phyloP scores from a whole-genome alignment of 805 yeast genomes.

The Millerago galiae region DNA sequence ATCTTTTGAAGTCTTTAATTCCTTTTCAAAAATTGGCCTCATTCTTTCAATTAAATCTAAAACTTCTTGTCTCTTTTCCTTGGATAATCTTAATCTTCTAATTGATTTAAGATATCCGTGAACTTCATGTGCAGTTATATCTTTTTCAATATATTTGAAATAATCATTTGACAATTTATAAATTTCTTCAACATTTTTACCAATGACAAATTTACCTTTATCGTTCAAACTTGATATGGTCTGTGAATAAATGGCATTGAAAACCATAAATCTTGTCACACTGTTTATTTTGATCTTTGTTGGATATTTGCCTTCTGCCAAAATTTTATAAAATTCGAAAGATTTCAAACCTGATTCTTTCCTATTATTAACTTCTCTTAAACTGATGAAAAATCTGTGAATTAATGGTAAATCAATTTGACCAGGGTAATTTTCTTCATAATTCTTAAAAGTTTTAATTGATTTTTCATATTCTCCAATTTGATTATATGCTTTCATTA shows the following conservation, averaged over 20 bases:
- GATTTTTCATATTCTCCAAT: conserved; percentile 14
- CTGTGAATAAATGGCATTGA: conserved; percentile 17
- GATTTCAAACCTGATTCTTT: conserved; percentile 14
- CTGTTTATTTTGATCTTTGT: conserved; percentile 9
- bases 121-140: conserved; percentile 14
- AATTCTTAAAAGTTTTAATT: conserved; percentile 7
- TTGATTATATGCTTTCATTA: conserved; percentile 15
- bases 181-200: conserved; percentile 12
- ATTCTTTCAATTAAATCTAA: conserved; percentile 9
- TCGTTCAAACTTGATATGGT: conserved; percentile 16
- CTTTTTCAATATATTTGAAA: conserved; percentile 2
- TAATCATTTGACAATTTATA: conserved; percentile 15
- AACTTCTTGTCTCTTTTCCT: conserved; percentile 12
- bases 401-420: conserved; percentile 14
- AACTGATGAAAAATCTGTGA: conserved; percentile 16
- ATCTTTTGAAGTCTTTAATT: conserved; percentile 4
- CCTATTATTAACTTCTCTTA: conserved; percentile 5
- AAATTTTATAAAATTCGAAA: conserved; percentile 12
- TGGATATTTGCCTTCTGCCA: conserved; percentile 5
- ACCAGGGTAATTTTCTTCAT: conserved; percentile 9
- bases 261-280: conserved; percentile 19
- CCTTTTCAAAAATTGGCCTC: conserved; percentile 10
- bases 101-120: conserved; percentile 19
- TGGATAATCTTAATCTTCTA: conserved; percentile 18
- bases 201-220: conserved; percentile 16